Evolutionary conservation across 306 rosid genomes (phyloP), one percentile per base, ranked within the genome.

Genomic region (Purshia tridentata): DNA sequence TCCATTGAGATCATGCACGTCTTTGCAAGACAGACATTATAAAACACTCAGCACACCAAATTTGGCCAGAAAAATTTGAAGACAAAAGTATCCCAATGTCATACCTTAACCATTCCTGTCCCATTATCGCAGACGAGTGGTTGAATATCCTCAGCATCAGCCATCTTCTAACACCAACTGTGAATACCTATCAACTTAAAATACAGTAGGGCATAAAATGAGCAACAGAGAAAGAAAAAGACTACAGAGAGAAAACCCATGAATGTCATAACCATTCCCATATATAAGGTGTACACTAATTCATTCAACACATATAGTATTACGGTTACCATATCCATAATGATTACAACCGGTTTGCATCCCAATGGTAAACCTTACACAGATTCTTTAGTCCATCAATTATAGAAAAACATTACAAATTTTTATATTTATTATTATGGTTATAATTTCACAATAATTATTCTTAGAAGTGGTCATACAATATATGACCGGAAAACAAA

Each of bases 71-170:
- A 70, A 67, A 15, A 9, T 37, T 60, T 75, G 53, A 22, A 60
- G 73, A 73, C 55, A 18, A 51, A 75, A 51, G 6, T 69, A 37
- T 23, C 58, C 40, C 0, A 55, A 59, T 55, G 55, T 9, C 44
- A 54, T 85, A 91, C 97, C 90, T 91, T 91, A 13, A 91, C 96
- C 96, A 91, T 91, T 83, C 97, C 97, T 9, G 97, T 91, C 7
- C 96, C 97, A 89, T 91, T 91, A 44, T 91, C 97, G 62, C 96
- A 89, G 84, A 91, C 91, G 56, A 91, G 96, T 73, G 97, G 97
- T 60, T 91, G 97, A 84, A 91, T 91, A 76, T 91, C 97, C 86
- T 91, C 97, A 29, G 86, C 78, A 6, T 89, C 97, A 39, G 97
- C 91, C 97, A 91, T 91, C 79, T 74, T 83, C 58, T 81, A 47